Evolutionary conservation across 2,329 filamentous ascomycete genomes (phyloP).

Genomic region (Ascocoryne sarcoides): DNA sequence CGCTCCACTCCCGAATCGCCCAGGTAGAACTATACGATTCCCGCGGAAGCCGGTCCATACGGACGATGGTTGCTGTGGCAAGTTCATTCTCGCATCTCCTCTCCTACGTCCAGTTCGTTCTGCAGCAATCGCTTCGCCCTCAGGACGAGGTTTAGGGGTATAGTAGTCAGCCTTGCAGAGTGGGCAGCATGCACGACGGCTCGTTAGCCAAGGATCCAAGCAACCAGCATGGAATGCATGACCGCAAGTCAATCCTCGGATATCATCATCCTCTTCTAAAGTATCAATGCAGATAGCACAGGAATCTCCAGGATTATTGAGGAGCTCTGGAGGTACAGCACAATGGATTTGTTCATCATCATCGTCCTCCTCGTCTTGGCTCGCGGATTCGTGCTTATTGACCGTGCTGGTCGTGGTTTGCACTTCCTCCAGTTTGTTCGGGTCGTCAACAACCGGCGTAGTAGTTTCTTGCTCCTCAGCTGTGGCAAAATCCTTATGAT

Average conservation of each 20-base stretch:
- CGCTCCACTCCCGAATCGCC: constrained; percentile 15
- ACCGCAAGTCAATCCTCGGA: constrained; percentile 89
- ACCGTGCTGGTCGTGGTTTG: constrained; percentile 24
- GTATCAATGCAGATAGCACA: constrained; percentile 96
- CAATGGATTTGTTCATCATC: constrained; percentile 72
- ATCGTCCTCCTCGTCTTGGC: constrained; percentile 58
- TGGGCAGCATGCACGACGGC: constrained; percentile 87
- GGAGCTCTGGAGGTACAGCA: constrained; percentile 70
- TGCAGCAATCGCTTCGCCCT: constrained; percentile 22
- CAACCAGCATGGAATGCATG: constrained; percentile 96
- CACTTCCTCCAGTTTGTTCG: constrained; percentile 20
- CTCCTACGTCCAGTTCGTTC: constrained; percentile 23
- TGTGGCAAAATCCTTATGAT: constrained; percentile 12
- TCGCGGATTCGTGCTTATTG: constrained; percentile 30
- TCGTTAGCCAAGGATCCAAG: constrained; percentile 93
- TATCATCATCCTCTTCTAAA: constrained; percentile 90
- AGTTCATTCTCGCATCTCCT: constrained; percentile 14
- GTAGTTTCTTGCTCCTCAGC: constrained; percentile 7
- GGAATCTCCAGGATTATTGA: constrained; percentile 77
- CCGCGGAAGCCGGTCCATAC: constrained; percentile 24
- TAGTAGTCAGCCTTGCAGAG: constrained; percentile 98
- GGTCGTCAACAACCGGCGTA: constrained; percentile 21
- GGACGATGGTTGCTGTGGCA: constrained; percentile 21
- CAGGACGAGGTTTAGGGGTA: constrained; percentile 75
- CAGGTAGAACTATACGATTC: constrained; percentile 19